A percentile compares a stretch with the other conserved stretches of the same genome.
Conservation (phyloP, 768 basidiomycete genomes). For the Candolleomyces aberdarensis region DNA sequence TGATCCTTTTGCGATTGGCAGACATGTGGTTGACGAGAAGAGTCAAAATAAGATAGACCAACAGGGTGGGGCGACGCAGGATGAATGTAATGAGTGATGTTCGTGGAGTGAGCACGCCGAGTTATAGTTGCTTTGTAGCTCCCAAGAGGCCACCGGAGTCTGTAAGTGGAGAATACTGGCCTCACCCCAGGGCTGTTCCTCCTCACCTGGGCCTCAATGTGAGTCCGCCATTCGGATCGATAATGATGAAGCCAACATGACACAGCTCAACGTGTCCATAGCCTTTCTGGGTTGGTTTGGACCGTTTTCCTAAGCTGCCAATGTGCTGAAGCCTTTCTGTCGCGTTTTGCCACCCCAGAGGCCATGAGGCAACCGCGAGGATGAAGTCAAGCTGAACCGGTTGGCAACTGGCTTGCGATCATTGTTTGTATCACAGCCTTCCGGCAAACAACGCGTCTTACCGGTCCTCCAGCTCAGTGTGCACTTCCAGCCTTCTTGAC, state of each 20-base stretch:
- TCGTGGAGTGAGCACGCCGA: neutral
- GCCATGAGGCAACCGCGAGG: too few relatives aligned
- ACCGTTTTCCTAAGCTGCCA: too few relatives aligned
- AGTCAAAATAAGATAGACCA: conserved; percentile 1
- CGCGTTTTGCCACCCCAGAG: too few relatives aligned
- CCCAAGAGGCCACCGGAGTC: too few relatives aligned
- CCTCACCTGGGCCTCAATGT: conserved; percentile 8
- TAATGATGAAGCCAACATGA: neutral
- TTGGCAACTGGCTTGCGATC: neutral
- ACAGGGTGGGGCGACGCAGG: conserved; percentile 1
- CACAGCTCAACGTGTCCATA: neutral
- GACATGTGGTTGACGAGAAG: conserved; percentile 20
- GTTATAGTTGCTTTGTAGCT: neutral
- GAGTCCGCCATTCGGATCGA: conserved; percentile 6
- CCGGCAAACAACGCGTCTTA: neutral
- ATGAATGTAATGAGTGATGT: neutral
- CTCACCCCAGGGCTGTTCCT: neutral
- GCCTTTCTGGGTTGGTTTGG: too few relatives aligned
- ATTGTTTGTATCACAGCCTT: neutral
- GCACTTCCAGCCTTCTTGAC: neutral
- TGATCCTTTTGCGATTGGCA: conserved; percentile 31
- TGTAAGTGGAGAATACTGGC: too few relatives aligned
- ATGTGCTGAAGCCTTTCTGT: too few relatives aligned
- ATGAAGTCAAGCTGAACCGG: neutral
- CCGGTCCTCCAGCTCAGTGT: neutral